Conservation (phyloP, 2,329 filamentous ascomycete genomes). For the Dothidotthia symphoricarpi region DNA sequence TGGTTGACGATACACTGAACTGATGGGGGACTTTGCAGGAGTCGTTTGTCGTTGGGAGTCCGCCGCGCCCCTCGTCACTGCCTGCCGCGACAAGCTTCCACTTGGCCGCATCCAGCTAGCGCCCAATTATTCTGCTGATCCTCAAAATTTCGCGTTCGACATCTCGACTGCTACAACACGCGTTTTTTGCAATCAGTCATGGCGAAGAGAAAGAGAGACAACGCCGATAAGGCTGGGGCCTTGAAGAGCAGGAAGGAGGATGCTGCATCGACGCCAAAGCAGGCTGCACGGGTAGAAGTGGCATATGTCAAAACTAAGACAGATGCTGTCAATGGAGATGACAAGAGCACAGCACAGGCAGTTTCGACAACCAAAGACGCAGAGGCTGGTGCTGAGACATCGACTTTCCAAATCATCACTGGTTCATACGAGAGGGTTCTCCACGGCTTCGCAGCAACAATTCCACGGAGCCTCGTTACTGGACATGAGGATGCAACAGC, state of each 20-base stretch:
- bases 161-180: constrained; percentile 11
- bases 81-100: constrained; percentile 27
- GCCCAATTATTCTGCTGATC: constrained; percentile 19
- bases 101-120: constrained; percentile 23
- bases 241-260: constrained; percentile 31
- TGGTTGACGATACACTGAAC: constrained; percentile 29
- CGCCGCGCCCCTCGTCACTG: constrained; percentile 14
- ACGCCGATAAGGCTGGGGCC: constrained; percentile 15
- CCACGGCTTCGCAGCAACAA: constrained; percentile 81
- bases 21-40: constrained; percentile 27
- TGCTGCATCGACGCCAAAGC: constrained; percentile 17
- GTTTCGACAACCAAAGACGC: constrained; percentile 7
- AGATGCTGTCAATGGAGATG: constrained; percentile 15
- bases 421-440: constrained; percentile 93
- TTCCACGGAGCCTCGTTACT: constrained; percentile 47
- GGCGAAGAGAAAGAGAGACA: constrained; percentile 41
- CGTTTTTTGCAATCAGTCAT: constrained; percentile 17
- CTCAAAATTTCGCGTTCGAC: constrained; percentile 10
- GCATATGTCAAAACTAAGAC: constrained; percentile 19
- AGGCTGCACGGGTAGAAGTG: constrained; percentile 14
- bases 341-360: constrained; percentile 16
- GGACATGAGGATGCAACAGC: constrained; percentile 20
- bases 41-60: constrained; percentile 20
- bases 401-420: constrained; percentile 78
- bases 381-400: constrained; percentile 9